Percentiles rank a stretch among this genome's conserved stretches.
phyloP scores from a whole-genome alignment of 176 grass and related monocot genomes.

The Poa pratensis region DNA sequence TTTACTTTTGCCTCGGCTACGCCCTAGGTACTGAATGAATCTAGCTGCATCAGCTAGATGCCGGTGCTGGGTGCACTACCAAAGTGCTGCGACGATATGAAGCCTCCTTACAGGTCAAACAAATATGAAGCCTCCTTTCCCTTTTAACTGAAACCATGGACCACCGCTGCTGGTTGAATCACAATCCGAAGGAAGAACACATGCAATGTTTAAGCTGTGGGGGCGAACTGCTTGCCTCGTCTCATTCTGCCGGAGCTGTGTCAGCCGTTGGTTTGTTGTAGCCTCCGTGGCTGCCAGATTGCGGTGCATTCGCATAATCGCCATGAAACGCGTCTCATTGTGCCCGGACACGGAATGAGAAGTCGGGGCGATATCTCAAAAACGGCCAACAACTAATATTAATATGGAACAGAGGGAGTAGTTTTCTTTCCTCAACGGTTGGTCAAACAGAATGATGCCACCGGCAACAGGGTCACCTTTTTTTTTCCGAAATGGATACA shows the following conservation, averaged over 20 bases:
- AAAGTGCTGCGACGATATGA: constrained; percentile 41
- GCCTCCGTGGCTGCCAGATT: background rate
- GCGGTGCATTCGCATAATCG: background rate
- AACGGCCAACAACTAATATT: too few relatives aligned
- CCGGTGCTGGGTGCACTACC: constrained; percentile 41
- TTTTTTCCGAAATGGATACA: too few relatives aligned
- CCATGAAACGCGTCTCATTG: background rate
- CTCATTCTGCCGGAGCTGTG: constrained; percentile 27
- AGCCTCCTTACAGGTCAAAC: too few relatives aligned
- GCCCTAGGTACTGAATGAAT: background rate
- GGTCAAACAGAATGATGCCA: too few relatives aligned
- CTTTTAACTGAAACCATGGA: constrained; percentile 31
- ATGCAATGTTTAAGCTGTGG: background rate
- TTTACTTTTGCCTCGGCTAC: constrained; percentile 29
- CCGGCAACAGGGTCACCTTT: too few relatives aligned
- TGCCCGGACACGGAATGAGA: background rate
- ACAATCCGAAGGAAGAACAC: background rate
- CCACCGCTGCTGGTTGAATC: background rate
- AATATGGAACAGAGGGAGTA: too few relatives aligned
- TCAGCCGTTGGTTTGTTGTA: background rate
- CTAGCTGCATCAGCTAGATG: constrained; percentile 26
- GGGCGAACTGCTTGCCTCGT: background rate
- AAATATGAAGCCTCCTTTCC: constrained; percentile 43
- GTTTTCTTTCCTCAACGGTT: too few relatives aligned
- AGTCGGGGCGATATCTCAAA: background rate